Evolutionary conservation across 2,329 filamentous ascomycete genomes (phyloP).

Genomic region (Leptographium galeiforme): DNA sequence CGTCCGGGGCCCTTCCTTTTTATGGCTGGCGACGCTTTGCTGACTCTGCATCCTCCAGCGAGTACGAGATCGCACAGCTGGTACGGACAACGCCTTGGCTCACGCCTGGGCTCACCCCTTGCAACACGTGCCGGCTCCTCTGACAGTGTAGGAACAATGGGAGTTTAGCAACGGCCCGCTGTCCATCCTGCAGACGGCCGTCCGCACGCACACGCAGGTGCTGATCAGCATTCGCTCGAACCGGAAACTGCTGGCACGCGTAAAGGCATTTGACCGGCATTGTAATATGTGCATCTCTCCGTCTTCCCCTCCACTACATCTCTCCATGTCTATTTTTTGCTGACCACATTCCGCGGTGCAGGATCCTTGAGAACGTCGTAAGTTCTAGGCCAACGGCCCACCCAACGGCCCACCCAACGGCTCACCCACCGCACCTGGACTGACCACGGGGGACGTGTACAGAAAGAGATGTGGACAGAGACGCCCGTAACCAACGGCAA

Average conservation of each 20-base stretch:
- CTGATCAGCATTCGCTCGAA: constrained; percentile 97
- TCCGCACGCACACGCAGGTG: constrained; percentile 87
- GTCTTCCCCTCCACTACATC: neutral
- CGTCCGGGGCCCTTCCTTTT: neutral
- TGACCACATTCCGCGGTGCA: neutral
- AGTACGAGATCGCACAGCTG: constrained; percentile 76
- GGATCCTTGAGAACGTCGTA: constrained; percentile 20
- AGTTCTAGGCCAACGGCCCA: neutral
- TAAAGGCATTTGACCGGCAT: constrained; percentile 97
- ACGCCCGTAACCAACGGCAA: constrained; percentile 76
- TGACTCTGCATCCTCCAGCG: constrained; percentile 33
- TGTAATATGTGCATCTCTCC: constrained; percentile 64
- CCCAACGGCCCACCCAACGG: neutral
- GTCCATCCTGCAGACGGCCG: constrained; percentile 92
- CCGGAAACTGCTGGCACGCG: constrained; percentile 88
- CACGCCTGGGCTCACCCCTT: too few species aligned
- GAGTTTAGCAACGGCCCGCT: constrained; percentile 44
- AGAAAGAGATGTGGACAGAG: constrained; percentile 98
- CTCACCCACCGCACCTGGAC: neutral
- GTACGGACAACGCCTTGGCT: constrained; percentile 11
- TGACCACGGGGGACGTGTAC: constrained; percentile 2
- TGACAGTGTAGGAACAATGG: constrained; percentile 27
- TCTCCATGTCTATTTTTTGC: neutral
- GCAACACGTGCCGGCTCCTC: neutral
- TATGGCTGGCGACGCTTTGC: neutral